Conservation (phyloP, 768 basidiomycete genomes). For the Tricholoma saponaceum region DNA sequence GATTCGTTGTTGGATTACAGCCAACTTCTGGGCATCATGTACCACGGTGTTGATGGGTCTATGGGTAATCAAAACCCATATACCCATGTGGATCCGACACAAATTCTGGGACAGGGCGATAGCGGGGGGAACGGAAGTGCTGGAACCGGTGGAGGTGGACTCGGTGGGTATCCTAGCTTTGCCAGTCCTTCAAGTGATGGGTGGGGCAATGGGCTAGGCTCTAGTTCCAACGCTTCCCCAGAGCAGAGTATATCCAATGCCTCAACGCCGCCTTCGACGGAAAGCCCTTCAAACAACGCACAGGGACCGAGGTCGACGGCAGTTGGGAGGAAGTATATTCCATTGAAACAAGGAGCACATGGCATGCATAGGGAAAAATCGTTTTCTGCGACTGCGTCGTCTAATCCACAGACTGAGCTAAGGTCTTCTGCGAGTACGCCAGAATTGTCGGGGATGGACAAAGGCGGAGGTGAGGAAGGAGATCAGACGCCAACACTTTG, state of each 20-base stretch:
- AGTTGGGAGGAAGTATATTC: constrained; percentile 56
- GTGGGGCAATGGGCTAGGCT: constrained; percentile 65
- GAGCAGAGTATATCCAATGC: constrained; percentile 67
- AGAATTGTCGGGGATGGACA: constrained; percentile 41
- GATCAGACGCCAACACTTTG: constrained; percentile 79
- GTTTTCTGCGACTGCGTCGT: constrained; percentile 19
- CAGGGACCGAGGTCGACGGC: constrained; percentile 22
- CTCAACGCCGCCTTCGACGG: constrained; percentile 68
- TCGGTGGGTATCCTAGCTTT: constrained; percentile 46
- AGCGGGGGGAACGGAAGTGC: constrained; percentile 11
- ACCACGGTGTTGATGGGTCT: constrained; percentile 46
- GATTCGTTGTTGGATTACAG: constrained; percentile 57
- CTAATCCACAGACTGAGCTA: constrained; percentile 32
- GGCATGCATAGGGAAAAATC: constrained; percentile 51
- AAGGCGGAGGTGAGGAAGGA: constrained; percentile 55
- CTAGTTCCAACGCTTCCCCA: constrained; percentile 72
- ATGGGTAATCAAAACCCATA: constrained; percentile 42
- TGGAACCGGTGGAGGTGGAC: constrained; percentile 29
- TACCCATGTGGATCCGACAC: constrained; percentile 91
- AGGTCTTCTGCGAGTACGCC: constrained; percentile 67
- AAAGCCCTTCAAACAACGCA: constrained; percentile 34
- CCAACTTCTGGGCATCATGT: constrained; percentile 64
- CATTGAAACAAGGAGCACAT: constrained; percentile 49
- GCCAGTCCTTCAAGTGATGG: constrained; percentile 80
- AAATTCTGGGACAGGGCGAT: constrained; percentile 51